phyloP scores from a whole-genome alignment of 768 basidiomycete genomes.

The Rhodotorula graminis region DNA sequence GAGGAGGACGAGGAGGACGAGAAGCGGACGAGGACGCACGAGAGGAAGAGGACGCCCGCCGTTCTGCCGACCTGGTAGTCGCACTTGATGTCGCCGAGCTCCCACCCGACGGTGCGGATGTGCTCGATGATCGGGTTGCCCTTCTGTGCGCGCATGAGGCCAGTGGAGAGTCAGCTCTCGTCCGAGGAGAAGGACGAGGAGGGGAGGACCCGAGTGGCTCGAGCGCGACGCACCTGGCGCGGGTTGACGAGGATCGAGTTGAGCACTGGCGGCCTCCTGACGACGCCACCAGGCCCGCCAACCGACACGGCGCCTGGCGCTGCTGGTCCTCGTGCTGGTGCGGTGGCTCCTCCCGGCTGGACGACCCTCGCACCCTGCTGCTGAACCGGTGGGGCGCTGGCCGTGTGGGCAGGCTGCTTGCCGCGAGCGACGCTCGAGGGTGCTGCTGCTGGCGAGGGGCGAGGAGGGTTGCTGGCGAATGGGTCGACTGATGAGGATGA shows the following conservation, averaged over 20 bases:
- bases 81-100: conserved; percentile 85
- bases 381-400: background rate
- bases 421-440: background rate
- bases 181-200: background rate
- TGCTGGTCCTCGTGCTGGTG: background rate
- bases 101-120: conserved; percentile 83
- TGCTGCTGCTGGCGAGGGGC: background rate
- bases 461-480: background rate
- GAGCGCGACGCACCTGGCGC: conserved; percentile 24
- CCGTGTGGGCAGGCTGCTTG: background rate
- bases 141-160: conserved; percentile 18
- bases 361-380: conserved; percentile 1
- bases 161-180: background rate
- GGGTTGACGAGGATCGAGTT: conserved; percentile 35
- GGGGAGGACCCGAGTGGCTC: background rate
- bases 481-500: background rate
- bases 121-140: conserved; percentile 82
- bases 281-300: conserved; percentile 14
- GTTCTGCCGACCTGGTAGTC: conserved; percentile 96
- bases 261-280: conserved; percentile 6
- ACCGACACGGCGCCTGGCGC: conserved; percentile 1
- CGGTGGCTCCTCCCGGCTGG: background rate
- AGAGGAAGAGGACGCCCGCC: conserved; percentile 84
- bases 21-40: conserved; percentile 51
- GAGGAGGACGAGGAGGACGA: background rate